Base-by-base conservation (phyloP, 2,329 filamentous ascomycete genomes). In the Fusarium transvaalense region DNA sequence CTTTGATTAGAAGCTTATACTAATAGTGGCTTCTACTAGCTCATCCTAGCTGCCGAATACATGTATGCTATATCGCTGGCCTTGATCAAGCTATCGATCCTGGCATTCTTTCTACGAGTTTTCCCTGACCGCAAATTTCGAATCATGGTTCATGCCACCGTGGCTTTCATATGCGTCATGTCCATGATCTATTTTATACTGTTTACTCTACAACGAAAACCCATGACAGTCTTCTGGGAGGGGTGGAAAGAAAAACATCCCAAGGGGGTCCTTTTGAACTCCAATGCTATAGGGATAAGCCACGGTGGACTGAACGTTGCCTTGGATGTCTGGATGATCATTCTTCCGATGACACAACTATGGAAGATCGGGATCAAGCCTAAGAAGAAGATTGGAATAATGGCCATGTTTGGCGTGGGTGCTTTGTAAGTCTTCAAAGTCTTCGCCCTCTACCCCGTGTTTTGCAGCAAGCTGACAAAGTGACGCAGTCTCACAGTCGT, bases 301-400 rank as follows among this genome's bases (percentile, higher is more conserved):
- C 62, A 66, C 1, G 56, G 14, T 2, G 29, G 12, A 0, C 6
- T 53, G 3, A 62, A 67, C 5, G 31, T 67, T 14, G 52, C 17
- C 4, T n/a, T 66, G 10, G 64, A 67, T 0, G 14, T 67, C 1
- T 67, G 57, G 56, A 66, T 62, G 62, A 19, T 62, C 8, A 37
- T 54, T 0, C 37, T 66, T 2, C 62, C 62, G 6, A 46, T 54
- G 6, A 50, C 46, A 1, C 56, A 67, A 3, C 10, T 66, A 0
- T 38, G 37, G 2, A 27, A 27, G 7, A 34, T 66, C 0, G 56
- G 62, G 0, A n/a, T 67, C 4, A 66, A 54, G 2, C 8, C 41
- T 0, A 54, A 45, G 9, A 61, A 58, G 3, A 67, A 67, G 6
- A 13, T 66, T 5, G 64, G 52, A 0, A 52, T 66, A 0, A 53